These are phyloP conservation scores for Andrographis paniculata DNA, from an alignment of 305 asterid genomes.

Conservation along the genomic window DNA sequence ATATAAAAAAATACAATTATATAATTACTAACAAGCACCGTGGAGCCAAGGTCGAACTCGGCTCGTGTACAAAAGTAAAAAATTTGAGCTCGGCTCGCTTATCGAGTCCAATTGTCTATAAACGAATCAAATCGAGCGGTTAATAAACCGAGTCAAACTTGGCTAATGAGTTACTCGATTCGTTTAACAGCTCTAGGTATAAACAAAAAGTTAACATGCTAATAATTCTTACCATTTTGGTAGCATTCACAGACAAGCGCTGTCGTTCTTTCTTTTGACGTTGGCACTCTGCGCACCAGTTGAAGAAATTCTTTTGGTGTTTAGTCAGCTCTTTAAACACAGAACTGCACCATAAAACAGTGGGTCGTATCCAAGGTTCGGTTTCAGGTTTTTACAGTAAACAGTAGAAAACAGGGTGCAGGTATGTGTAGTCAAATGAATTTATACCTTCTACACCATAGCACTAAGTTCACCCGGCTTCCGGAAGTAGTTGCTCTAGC, in stretches of 20 bases:
- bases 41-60: too few relatives aligned
- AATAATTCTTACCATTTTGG: conserved; percentile 30
- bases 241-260: conserved; percentile 47
- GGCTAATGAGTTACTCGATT: too few relatives aligned
- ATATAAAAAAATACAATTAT: too few relatives aligned
- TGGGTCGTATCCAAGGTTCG: background rate
- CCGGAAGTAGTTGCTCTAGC: conserved; percentile 96
- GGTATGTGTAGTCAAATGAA: background rate
- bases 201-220: background rate
- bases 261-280: conserved; percentile 80
- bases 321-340: conserved; percentile 82
- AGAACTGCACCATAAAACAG: conserved; percentile 46
- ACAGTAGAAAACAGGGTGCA: conserved; percentile 6
- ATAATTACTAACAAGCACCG: too few relatives aligned
- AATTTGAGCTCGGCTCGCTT: too few relatives aligned
- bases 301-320: conserved; percentile 74
- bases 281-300: conserved; percentile 88
- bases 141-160: too few relatives aligned
- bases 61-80: too few relatives aligned
- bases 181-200: too few relatives aligned
- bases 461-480: conserved; percentile 61
- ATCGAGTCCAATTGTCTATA: too few relatives aligned
- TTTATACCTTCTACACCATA: conserved; percentile 94
- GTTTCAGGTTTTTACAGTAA: conserved; percentile 3
- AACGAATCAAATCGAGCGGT: too few relatives aligned